These are phyloP conservation scores for Saxophila tyrrhenica DNA, from an alignment of 495 filamentous ascomycete genomes.

Conservation along the genomic window DNA sequence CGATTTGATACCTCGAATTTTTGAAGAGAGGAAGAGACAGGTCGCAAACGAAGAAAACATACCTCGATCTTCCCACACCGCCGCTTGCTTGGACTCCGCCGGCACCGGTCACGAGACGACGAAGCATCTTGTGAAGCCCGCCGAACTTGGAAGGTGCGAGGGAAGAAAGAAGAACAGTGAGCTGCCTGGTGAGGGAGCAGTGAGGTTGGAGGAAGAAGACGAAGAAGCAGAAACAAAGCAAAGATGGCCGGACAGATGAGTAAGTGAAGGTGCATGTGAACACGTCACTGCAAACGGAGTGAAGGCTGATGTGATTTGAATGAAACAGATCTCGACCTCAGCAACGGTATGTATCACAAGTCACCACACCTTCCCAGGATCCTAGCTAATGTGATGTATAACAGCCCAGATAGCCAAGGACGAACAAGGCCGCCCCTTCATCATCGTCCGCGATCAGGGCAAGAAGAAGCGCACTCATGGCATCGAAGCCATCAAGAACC, in stretches of 20 bases:
- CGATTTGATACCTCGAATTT: not conserved
- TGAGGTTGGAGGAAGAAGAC: constrained; percentile 5
- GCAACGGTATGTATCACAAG: constrained; percentile 45
- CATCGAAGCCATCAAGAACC: constrained; percentile 91
- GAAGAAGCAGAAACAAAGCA: not conserved
- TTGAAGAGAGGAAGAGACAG: not conserved
- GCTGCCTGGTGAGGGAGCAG: not conserved
- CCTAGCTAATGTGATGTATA: not conserved
- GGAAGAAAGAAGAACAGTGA: not conserved
- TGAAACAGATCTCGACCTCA: constrained; percentile 52
- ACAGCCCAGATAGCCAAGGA: constrained; percentile 70
- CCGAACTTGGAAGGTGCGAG: not conserved
- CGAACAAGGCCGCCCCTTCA: constrained; percentile 94
- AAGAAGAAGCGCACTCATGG: constrained; percentile 96
- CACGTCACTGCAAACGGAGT: not conserved
- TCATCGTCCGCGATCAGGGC: constrained; percentile 96
- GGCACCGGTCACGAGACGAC: not conserved
- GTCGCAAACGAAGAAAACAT: not conserved
- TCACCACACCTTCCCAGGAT: not conserved
- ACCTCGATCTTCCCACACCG: not conserved
- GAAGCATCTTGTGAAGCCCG: not conserved
- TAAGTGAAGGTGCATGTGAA: constrained; percentile 5
- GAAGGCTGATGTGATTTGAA: not conserved
- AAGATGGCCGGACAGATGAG: constrained; percentile 18
- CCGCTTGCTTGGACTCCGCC: not conserved